Percentiles rank a stretch among this genome's conserved stretches.
Conservation (phyloP, 495 filamentous ascomycete species). For the Tetracladium setigerum region DNA sequence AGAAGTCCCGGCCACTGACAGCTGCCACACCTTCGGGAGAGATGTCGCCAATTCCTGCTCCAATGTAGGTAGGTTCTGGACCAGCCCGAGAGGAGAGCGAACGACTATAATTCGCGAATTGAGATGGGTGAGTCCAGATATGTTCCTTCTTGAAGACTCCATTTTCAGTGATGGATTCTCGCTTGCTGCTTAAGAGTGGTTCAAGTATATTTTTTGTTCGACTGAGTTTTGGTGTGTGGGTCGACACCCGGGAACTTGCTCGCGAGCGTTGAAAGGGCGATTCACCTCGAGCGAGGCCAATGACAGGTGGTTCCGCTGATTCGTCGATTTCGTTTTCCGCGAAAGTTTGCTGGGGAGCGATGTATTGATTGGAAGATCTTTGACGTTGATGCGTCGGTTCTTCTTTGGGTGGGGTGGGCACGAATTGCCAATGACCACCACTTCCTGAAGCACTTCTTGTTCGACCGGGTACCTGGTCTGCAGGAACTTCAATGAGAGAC, state of each 20-base stretch:
- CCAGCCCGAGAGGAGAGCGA: neutral
- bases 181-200: constrained; percentile 15
- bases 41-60: constrained; percentile 4
- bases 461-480: constrained; percentile 2
- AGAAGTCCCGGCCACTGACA: neutral
- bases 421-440: constrained; percentile 10
- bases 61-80: constrained; percentile 6
- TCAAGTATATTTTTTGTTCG: neutral
- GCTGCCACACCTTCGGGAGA: neutral
- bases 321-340: neutral
- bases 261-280: neutral
- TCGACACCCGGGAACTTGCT: neutral
- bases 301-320: constrained; percentile 9
- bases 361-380: neutral
- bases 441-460: constrained; percentile 1
- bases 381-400: neutral
- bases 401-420: neutral
- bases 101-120: neutral
- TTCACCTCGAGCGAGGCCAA: constrained; percentile 12
- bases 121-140: constrained; percentile 16
- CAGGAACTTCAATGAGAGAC: constrained; percentile 17
- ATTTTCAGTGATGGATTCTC: constrained; percentile 14
- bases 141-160: constrained; percentile 16
- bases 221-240: neutral
- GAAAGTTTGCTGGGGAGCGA: neutral